Percentiles rank a stretch among this genome's conserved stretches.
Evolutionary conservation across 305 asterid genomes (phyloP).

Genomic region (Ilex paraguariensis): DNA sequence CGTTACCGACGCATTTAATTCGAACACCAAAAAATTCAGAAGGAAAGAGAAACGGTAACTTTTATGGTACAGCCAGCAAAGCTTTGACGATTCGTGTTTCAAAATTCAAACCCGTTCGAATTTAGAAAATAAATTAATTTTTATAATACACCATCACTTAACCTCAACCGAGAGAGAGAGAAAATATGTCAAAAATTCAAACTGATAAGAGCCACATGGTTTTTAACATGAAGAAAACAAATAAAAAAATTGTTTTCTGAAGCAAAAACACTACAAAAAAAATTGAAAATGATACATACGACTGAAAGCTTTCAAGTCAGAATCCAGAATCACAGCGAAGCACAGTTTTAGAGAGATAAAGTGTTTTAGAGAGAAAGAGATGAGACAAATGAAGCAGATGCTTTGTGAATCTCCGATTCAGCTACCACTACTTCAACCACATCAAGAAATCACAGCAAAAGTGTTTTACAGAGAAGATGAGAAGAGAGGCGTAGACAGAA

Average conservation of each 20-base stretch:
- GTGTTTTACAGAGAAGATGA: neutral
- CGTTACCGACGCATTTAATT: conserved; percentile 43
- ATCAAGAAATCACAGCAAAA: conserved; percentile 10
- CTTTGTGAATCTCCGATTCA: conserved; percentile 11
- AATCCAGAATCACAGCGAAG: no score
- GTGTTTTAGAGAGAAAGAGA: conserved; percentile 4
- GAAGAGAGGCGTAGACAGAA: no score
- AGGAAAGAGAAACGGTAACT: neutral
- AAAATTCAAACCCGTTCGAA: neutral
- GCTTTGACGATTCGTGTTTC: neutral
- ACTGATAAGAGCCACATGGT: no score
- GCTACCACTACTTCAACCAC: conserved; percentile 8
- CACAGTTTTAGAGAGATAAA: neutral
- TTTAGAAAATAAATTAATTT: neutral
- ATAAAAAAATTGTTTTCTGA: neutral
- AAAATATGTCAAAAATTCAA: neutral
- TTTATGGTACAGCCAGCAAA: neutral
- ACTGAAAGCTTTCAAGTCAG: no score
- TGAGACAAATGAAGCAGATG: neutral
- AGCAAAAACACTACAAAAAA: neutral
- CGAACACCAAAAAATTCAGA: conserved; percentile 4
- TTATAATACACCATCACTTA: neutral
- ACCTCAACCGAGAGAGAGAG: neutral
- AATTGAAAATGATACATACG: no score
- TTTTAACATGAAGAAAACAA: no score